Base-by-base conservation (phyloP, 1,284 basidiomycete species). In the Microstroma glucosiphilum region DNA sequence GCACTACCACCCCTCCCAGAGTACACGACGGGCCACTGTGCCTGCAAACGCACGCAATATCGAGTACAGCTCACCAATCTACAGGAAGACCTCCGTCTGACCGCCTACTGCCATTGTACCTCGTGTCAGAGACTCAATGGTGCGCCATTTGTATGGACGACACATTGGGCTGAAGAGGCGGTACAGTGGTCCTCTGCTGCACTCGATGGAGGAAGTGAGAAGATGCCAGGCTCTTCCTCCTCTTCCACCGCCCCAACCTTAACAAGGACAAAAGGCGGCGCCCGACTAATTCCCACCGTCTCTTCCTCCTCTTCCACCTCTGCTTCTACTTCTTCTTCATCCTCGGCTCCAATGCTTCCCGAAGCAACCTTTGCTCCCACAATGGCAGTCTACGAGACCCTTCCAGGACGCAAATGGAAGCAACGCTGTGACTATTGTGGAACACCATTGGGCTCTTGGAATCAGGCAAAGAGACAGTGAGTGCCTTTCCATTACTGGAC, bases 71-170 rank as follows among this genome's bases (percentile, higher is more conserved):
- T 54, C 21, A 21, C 48, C 49, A 51, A 65, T 37, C 40, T 61
- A 8, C 37, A 40, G 6, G 37, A n/a, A 9, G 65, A 75, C 56
- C 63, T 72, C 13, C 60, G 61, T 1, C 64, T 75, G 23, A 63
- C 65, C 0, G 67, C 66, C 41, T 73, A 61, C 59, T 75, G 73
- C 57, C 73, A 75, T 63, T 75, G 73, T 63, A 68, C 72, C 4
- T 63, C 64, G 6, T 75, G 73, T 42, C 73, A 75, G 56, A 67
- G 72, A 6, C 62, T 75, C 62, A 75, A 75, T 37, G 73, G 70
- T 21, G 66, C 70, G 1, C 73, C 73, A 1, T 73, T 68, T 60
- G 63, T 75, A 21, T 72, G 69, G 67, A 70, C 72, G 21, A 72
- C 68, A 40, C 73, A 75, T 60, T 72, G 70, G 51, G 21, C 19